Base-by-base conservation (phyloP, 345 rosid genomes). In the Heritiera fomes region DNA sequence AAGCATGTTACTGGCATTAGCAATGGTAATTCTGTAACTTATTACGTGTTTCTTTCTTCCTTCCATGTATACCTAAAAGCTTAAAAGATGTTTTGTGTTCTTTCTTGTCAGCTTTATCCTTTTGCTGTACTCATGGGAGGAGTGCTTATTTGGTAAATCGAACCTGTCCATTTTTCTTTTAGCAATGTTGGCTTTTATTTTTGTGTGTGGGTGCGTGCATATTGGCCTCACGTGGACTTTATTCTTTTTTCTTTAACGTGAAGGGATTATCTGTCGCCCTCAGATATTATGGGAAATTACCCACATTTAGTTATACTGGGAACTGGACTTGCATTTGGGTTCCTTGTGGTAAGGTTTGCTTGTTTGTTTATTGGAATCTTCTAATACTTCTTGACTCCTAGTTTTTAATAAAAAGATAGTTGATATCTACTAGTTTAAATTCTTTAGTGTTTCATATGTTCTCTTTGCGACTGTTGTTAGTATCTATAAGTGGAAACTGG, bases 321-420 rank as follows among this genome's bases (percentile, higher is more conserved):
- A 85, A 96, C 98, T 79, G 99, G 99, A 82, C 97, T 96, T 87
- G 97, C 99, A 55, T 96, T 96, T 86, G 99, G 99, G 60, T 96
- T 96, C 83, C 91, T 94, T 30, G 99, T 96, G 98, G 99, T 96
- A 87, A 61, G 91, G 8, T 40, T 78, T 45, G 0, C 59, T 59
- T 73, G 62, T 49, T 32, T 56, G 1, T 56, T 64, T 8, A 17
- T 41, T 8, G 63, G 32, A 59, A 59, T 20, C 12, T 40, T 40
- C 71, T 66, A 66, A 8, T 40, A 41, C 18, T 30, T 62, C 40
- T 30, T 5, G 23, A 59, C 12, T 62, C 67, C 41, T 62, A 4
- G 41, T 28, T 23, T 28, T 3, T 11, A 28, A 11, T 28, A 28
- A 61, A 30, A 56, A 28, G 15, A 2, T 11, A 14, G 49, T 65